A percentile compares a stretch with the other conserved stretches of the same genome.
These are phyloP conservation scores for Tetracladium setigerum DNA, from an alignment of 495 filamentous ascomycete species.

Conservation along the genomic window DNA sequence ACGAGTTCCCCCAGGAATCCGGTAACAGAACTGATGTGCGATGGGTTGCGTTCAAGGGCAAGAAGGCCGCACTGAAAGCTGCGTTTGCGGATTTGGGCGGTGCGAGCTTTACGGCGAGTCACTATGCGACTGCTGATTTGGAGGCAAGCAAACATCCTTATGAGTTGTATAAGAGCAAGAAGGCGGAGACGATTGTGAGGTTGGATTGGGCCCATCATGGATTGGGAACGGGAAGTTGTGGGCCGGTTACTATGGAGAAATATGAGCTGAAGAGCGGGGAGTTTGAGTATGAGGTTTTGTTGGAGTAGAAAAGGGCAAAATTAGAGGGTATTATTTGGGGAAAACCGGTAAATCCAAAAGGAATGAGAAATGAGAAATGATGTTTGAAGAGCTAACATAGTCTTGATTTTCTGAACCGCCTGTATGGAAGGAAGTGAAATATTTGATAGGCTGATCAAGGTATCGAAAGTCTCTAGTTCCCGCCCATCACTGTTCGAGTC, in stretches of 20 bases:
- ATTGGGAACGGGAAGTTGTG: conserved; percentile 43
- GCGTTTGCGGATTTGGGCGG: conserved; percentile 32
- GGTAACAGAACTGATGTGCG: conserved; percentile 55
- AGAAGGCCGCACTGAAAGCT: conserved; percentile 19
- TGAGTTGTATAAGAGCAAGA: conserved; percentile 40
- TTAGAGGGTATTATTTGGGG: too few relatives aligned
- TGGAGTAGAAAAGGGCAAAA: conserved; percentile 15
- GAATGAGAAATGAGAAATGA: too few relatives aligned
- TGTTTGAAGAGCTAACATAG: too few relatives aligned
- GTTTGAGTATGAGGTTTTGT: conserved; percentile 39
- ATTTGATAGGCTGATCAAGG: too few relatives aligned
- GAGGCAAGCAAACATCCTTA: conserved; percentile 51
- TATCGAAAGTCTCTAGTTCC: too few relatives aligned
- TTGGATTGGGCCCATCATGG: conserved; percentile 55
- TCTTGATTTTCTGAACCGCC: too few relatives aligned
- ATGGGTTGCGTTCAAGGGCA: conserved; percentile 42
- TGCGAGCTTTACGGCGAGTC: conserved; percentile 44
- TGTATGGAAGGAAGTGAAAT: too few relatives aligned
- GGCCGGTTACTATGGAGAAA: conserved; percentile 40
- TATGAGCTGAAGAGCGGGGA: conserved; percentile 37
- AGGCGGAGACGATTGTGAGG: conserved; percentile 46
- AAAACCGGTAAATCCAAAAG: too few relatives aligned
- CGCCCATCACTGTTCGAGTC: too few relatives aligned
- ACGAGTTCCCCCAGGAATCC: conserved; percentile 62
- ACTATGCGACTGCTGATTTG: conserved; percentile 44